Evolutionary conservation across 495 filamentous ascomycete species (phyloP).

Genomic region (Extremus antarcticus): DNA sequence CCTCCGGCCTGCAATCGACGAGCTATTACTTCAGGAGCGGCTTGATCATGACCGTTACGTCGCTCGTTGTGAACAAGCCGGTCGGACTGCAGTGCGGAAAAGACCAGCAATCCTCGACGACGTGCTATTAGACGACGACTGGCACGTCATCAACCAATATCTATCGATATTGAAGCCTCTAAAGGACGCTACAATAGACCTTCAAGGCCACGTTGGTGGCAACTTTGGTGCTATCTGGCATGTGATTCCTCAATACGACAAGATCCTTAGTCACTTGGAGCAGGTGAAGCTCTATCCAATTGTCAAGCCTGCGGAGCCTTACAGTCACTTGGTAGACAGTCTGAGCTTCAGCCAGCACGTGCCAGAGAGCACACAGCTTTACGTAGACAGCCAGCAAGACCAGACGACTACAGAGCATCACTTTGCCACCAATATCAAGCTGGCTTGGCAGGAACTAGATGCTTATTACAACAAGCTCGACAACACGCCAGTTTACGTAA

Average conservation of each 20-base stretch:
- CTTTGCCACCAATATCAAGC: background rate
- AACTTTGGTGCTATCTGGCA: too few species aligned
- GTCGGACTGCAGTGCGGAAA: background rate
- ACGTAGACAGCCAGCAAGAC: too few species aligned
- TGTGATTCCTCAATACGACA: too few species aligned
- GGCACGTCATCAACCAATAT: conserved; percentile 3
- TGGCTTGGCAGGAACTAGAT: background rate
- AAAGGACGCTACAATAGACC: too few species aligned
- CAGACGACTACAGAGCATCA: background rate
- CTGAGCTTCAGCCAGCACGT: too few species aligned
- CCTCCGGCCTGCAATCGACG: conserved; percentile 10
- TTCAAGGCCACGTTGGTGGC: too few species aligned
- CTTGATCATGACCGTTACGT: background rate
- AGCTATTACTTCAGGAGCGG: background rate
- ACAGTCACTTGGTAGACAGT: too few species aligned
- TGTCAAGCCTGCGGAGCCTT: too few species aligned
- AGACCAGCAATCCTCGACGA: conserved; percentile 8
- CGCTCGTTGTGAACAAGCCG: background rate
- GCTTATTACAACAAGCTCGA: background rate
- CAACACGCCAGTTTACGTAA: background rate
- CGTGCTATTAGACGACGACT: conserved; percentile 1
- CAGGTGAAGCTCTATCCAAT: too few species aligned
- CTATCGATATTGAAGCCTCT: too few species aligned
- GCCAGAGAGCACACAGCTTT: too few species aligned
- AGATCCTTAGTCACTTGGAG: too few species aligned